Evolutionary conservation across 2,329 filamentous ascomycete species (phyloP), one percentile per base, ranked within the genome.

Genomic region (Didymosphaeria variabile): DNA sequence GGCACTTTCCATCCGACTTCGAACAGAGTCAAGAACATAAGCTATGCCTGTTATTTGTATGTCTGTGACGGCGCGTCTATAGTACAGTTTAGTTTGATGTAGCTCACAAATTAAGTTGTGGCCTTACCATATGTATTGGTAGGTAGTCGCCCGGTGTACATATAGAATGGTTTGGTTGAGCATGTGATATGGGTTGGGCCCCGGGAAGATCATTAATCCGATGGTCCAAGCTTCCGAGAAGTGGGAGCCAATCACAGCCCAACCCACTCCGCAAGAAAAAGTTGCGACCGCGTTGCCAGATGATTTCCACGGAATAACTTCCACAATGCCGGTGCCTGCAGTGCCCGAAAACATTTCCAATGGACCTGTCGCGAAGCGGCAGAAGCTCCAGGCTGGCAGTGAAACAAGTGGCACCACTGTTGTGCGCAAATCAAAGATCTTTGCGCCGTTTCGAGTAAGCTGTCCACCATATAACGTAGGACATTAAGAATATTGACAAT

Each of bases 381-480:
- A 75, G 62, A 78, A 72, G 62, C 64, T 71, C 61, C 57, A 74
- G 63, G 61, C 62, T 66, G 58, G 61, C 54, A 32, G 52, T 51
- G 79, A 82, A 64, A 79, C 83, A 63, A 72, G 74, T 59, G 71
- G 76, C 58, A 80, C 79, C 62, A 78, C 71, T 5, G 67, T 79
- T 47, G 72, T 83, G 66, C 64, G 79, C 66, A 63, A 81, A 82
- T 96, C 94, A 12, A 88, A 88, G 75, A 93, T 98, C 68, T 98
- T 99, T 83, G 91, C 94, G 71, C 94, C 95, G 1, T 98, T 94
- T 81, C 85, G 95, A 79, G 93, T 96, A 88, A 67, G 89, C 53
- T 54, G 23, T 15, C 21, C 36, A 29, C 45, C 19, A 6, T 19
- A 17, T 17, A 29, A 36, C 17, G n/a, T 8, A 8, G 46, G 10